Percentiles rank a stretch among this genome's conserved stretches.
Evolutionary conservation across 257 asterid genomes (phyloP).

Genomic region (Solanum sitiens): DNA sequence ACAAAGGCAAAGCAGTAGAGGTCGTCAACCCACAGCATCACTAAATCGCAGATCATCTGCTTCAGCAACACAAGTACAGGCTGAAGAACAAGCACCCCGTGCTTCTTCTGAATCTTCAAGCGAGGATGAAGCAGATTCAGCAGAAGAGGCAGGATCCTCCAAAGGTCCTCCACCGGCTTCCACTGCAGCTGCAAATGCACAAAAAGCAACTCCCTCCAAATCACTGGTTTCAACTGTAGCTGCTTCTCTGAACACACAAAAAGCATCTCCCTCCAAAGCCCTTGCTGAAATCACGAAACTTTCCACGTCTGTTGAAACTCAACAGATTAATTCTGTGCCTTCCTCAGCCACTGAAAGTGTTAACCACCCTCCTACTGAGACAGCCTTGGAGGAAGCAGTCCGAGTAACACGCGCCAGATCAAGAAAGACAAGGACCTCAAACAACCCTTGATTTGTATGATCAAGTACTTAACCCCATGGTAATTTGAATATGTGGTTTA

Average conservation of each 20-base stretch:
- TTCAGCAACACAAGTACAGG: constrained; percentile 4
- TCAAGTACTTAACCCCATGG: background rate
- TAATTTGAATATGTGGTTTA: background rate
- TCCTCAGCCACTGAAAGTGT: background rate
- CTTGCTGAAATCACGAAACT: constrained; percentile 19
- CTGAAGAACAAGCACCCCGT: constrained; percentile 25
- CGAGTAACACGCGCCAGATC: constrained; percentile 6
- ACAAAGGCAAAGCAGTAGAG: constrained; percentile 25
- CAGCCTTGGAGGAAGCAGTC: background rate
- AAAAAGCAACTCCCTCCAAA: constrained; percentile 28
- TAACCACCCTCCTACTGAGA: background rate
- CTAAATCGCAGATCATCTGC: constrained; percentile 19
- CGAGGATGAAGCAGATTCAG: constrained; percentile 28
- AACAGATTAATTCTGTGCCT: background rate
- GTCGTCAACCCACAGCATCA: constrained; percentile 24
- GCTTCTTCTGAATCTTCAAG: constrained; percentile 31
- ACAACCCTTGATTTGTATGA: background rate
- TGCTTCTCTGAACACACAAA: constrained; percentile 35
- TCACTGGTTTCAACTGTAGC: constrained; percentile 17
- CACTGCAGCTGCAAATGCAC: constrained; percentile 27
- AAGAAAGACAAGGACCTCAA: background rate
- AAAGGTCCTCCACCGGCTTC: constrained; percentile 23
- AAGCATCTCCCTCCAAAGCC: constrained; percentile 24
- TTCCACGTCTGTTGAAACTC: background rate
- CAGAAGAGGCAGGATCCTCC: constrained; percentile 32